Percentiles rank a stretch among this genome's conserved stretches.
phyloP scores from a whole-genome alignment of 1,284 basidiomycete species.

The Trametes versicolor region DNA sequence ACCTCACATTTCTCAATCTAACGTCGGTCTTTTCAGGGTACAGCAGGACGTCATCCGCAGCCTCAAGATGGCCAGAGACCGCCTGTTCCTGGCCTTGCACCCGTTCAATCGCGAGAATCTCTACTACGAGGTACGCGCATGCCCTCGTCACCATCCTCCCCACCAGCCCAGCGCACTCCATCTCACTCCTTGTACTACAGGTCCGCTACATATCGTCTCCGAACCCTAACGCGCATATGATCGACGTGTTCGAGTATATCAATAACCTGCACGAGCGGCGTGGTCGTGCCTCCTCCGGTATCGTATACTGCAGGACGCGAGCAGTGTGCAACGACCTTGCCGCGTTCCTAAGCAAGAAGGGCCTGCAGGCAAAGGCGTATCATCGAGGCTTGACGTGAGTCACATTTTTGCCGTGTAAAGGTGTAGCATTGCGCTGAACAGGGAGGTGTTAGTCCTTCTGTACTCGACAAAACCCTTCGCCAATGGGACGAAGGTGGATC shows the following conservation, averaged over 20 bases:
- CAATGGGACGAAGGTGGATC: slow-evolving; percentile 69
- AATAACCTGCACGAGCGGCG: slow-evolving; percentile 64
- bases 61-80: slow-evolving; percentile 65
- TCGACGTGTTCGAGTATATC: slow-evolving; percentile 76
- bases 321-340: slow-evolving; percentile 77
- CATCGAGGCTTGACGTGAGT: slow-evolving; percentile 71
- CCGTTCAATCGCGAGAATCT: slow-evolving; percentile 86
- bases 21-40: slow-evolving; percentile 48
- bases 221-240: slow-evolving; percentile 61
- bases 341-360: slow-evolving; percentile 66
- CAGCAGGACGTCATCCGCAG: slow-evolving; percentile 76
- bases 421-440: background rate
- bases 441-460: slow-evolving; percentile 49
- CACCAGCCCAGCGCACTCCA: background rate
- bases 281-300: slow-evolving; percentile 73
- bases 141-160: background rate
- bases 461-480: slow-evolving; percentile 66
- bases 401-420: too few species aligned
- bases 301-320: slow-evolving; percentile 82
- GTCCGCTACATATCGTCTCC: slow-evolving; percentile 68
- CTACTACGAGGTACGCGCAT: slow-evolving; percentile 76
- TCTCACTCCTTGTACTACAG: slow-evolving; percentile 43
- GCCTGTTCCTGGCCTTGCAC: slow-evolving; percentile 72
- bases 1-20: slow-evolving; percentile 10
- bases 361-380: slow-evolving; percentile 79